A percentile compares a stretch with the other conserved stretches of the same genome.
Conservation (phyloP, 2,329 filamentous ascomycete species). For the Colletotrichum destructivum region DNA sequence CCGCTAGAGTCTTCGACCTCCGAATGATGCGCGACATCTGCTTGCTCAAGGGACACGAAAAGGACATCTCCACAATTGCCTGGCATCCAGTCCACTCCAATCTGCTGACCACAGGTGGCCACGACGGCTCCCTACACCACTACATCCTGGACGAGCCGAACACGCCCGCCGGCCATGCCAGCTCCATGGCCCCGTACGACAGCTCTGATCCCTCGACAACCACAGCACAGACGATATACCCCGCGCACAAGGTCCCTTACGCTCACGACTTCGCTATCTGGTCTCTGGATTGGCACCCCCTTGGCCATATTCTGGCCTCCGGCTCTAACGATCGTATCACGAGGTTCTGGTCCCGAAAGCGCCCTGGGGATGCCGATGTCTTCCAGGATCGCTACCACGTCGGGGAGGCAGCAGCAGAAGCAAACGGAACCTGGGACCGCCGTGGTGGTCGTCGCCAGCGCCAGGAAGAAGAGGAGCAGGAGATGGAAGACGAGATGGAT, state of each 20-base stretch:
- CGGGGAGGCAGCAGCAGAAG: conserved; percentile 92
- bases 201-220: conserved; percentile 83
- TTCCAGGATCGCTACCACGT: conserved; percentile 96
- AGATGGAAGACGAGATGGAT: conserved; percentile 93
- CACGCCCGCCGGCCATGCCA: conserved; percentile 79
- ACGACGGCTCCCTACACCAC: conserved; percentile 91
- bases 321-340: conserved; percentile 98
- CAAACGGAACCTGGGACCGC: conserved; percentile 93
- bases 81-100: conserved; percentile 96
- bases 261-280: conserved; percentile 97
- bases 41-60: conserved; percentile 93
- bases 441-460: conserved; percentile 83
- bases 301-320: conserved; percentile 94
- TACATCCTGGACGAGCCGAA: conserved; percentile 98
- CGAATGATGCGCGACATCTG: conserved; percentile 99
- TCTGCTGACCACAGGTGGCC: conserved; percentile 89
- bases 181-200: conserved; percentile 87
- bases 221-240: conserved; percentile 91
- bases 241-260: conserved; percentile 87
- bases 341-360: conserved; percentile 93
- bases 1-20: conserved; percentile 92
- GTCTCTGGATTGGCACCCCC: conserved; percentile 97
- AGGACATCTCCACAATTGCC: conserved; percentile 91
- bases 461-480: conserved; percentile 94
- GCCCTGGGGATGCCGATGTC: conserved; percentile 88